A percentile compares a stretch with the other conserved stretches of the same genome.
Evolutionary conservation across 306 rosid species (phyloP).

Genomic region (Lotus japonicus): DNA sequence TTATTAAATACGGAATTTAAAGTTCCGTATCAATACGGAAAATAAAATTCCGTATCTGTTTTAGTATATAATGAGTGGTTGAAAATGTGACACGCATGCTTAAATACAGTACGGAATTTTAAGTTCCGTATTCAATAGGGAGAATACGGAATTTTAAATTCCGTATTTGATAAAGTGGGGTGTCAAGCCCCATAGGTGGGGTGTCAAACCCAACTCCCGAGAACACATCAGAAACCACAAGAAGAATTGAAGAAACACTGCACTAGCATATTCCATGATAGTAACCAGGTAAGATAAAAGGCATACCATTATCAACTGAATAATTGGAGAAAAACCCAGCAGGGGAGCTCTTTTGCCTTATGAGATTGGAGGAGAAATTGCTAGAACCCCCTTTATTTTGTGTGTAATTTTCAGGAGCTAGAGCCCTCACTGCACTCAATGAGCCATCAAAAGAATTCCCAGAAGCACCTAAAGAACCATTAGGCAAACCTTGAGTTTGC

Average conservation of each 20-base stretch:
- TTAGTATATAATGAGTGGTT: no score
- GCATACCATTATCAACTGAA: conserved; percentile 46
- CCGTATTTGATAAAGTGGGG: no score
- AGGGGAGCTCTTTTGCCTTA: conserved; percentile 71
- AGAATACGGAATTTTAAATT: no score
- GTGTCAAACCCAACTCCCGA: no score
- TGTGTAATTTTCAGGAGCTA: conserved; percentile 26
- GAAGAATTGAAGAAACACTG: background rate
- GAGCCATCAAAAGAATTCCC: conserved; percentile 31
- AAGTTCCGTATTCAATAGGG: no score
- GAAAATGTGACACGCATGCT: no score
- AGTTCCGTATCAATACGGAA: no score
- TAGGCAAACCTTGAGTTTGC: conserved; percentile 27
- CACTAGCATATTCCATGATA: background rate
- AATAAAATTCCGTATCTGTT: no score
- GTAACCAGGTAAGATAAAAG: background rate
- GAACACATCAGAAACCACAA: background rate
- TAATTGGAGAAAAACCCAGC: conserved; percentile 51
- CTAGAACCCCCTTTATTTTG: conserved; percentile 27
- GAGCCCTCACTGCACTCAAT: conserved; percentile 25
- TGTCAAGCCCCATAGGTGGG: no score
- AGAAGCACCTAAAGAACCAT: background rate
- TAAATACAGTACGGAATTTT: no score
- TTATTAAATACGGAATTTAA: no score
- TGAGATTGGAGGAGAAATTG: conserved; percentile 40